These are phyloP conservation scores for Sechiopsis laciniata DNA, from an alignment of 306 rosid species.

Conservation along the genomic window DNA sequence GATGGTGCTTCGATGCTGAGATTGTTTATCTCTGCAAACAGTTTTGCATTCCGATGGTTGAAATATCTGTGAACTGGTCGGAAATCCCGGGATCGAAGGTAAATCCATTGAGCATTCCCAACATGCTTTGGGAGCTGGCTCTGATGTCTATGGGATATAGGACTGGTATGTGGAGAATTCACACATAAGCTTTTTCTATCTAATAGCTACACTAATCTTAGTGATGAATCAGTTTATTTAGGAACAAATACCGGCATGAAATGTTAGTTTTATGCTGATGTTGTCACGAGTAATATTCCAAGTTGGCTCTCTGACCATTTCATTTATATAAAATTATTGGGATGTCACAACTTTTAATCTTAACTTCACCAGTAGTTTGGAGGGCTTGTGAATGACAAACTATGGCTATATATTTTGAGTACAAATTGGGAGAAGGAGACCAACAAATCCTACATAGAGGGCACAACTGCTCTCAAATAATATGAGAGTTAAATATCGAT, in stretches of 20 bases:
- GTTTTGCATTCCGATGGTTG: conserved; percentile 66
- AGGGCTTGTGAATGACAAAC: too few relatives aligned
- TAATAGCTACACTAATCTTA: not conserved
- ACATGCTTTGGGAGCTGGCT: conserved; percentile 97
- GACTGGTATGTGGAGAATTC: conserved; percentile 73
- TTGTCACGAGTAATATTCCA: not conserved
- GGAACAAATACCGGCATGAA: not conserved
- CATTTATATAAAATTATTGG: too few relatives aligned
- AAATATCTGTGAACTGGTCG: conserved; percentile 88
- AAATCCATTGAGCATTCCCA: conserved; percentile 71
- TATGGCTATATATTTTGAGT: too few relatives aligned
- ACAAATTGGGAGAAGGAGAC: too few relatives aligned
- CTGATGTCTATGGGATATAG: conserved; percentile 89
- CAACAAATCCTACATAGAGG: too few relatives aligned
- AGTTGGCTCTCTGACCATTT: not conserved
- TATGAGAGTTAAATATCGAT: too few relatives aligned
- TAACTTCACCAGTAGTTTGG: not conserved
- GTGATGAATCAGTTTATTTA: not conserved
- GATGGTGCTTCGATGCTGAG: conserved; percentile 99
- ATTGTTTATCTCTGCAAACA: conserved; percentile 65
- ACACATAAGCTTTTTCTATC: conserved; percentile 12
- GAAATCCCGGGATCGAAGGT: conserved; percentile 99
- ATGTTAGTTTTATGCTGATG: too few relatives aligned
- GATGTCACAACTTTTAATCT: too few relatives aligned
- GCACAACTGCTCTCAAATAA: too few relatives aligned